Conservation (phyloP, 768 basidiomycete species). For the Imleria badia region DNA sequence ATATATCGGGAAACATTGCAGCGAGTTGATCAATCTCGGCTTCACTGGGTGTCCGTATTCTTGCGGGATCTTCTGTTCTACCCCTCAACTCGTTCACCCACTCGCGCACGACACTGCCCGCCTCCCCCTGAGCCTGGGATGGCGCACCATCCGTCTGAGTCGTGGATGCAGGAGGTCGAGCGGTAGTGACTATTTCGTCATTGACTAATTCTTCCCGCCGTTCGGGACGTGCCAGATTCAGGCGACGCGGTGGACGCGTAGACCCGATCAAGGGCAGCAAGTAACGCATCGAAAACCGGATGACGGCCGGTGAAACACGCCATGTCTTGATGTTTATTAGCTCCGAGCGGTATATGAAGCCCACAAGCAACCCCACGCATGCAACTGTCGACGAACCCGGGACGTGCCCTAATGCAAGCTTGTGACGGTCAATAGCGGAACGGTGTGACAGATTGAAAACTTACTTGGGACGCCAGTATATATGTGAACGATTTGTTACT, state of each 20-base stretch:
- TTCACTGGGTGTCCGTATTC: conserved; percentile 70
- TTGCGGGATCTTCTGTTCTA: conserved; percentile 51
- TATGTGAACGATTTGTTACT: conserved; percentile 79
- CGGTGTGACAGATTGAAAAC: conserved; percentile 11
- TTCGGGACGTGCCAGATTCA: conserved; percentile 76
- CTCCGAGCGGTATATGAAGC: conserved; percentile 83
- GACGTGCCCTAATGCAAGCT: conserved; percentile 70
- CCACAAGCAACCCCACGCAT: conserved; percentile 63
- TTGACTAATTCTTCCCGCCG: conserved; percentile 34
- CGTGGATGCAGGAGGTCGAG: conserved; percentile 38
- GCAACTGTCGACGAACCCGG: conserved; percentile 67
- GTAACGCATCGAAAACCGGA: conserved; percentile 54
- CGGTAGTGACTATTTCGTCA: conserved; percentile 66
- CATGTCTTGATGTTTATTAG: conserved; percentile 76
- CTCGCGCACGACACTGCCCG: conserved; percentile 59
- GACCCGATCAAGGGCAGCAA: conserved; percentile 69
- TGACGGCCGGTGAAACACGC: conserved; percentile 62
- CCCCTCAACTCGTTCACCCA: conserved; percentile 83
- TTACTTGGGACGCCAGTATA: conserved; percentile 69
- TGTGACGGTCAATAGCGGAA: conserved; percentile 7
- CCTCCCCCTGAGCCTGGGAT: conserved; percentile 22
- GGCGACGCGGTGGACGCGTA: conserved; percentile 59
- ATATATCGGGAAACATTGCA: conserved; percentile 81
- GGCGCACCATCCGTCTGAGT: conserved; percentile 22
- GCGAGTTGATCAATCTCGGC: conserved; percentile 73